Evolutionary conservation across 2,329 filamentous ascomycete genomes (phyloP).

Genomic region (Gaeumannomyces sp.): DNA sequence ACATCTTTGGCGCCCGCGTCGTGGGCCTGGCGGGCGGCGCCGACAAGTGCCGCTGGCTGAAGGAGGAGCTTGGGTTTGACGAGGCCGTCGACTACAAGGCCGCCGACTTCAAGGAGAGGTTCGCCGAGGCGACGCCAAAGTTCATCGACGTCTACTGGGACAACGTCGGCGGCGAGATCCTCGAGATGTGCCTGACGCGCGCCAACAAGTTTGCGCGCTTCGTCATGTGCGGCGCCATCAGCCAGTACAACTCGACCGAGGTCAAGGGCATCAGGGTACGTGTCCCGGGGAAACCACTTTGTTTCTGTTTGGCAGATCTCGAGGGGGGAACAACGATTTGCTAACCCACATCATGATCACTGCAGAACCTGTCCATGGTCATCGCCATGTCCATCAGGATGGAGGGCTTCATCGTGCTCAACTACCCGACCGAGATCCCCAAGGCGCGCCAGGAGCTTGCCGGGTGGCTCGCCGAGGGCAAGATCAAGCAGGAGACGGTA

Average conservation of each 20-base stretch:
- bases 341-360: neutral
- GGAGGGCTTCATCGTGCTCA: slow-evolving; percentile 68
- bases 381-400: slow-evolving; percentile 44
- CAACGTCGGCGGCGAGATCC: slow-evolving; percentile 66
- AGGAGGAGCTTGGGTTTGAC: slow-evolving; percentile 59
- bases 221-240: slow-evolving; percentile 66
- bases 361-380: slow-evolving; percentile 23
- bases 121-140: slow-evolving; percentile 52
- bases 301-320: too few relatives aligned
- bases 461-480: slow-evolving; percentile 65
- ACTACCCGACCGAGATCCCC: slow-evolving; percentile 53
- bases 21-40: slow-evolving; percentile 49
- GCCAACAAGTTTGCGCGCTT: slow-evolving; percentile 59
- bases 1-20: slow-evolving; percentile 47
- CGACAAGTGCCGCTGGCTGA: slow-evolving; percentile 57
- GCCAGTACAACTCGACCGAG: slow-evolving; percentile 68
- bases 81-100: slow-evolving; percentile 65
- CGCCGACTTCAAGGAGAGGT: slow-evolving; percentile 51
- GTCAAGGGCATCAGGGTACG: slow-evolving; percentile 47
- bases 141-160: slow-evolving; percentile 66
- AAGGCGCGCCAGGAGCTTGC: slow-evolving; percentile 54
- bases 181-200: slow-evolving; percentile 58
- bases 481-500: slow-evolving; percentile 67
- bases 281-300: slow-evolving; percentile 1
- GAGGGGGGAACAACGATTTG: too few relatives aligned